Base-by-base conservation (phyloP, 306 rosid genomes). In the Cucumis hystrix region DNA sequence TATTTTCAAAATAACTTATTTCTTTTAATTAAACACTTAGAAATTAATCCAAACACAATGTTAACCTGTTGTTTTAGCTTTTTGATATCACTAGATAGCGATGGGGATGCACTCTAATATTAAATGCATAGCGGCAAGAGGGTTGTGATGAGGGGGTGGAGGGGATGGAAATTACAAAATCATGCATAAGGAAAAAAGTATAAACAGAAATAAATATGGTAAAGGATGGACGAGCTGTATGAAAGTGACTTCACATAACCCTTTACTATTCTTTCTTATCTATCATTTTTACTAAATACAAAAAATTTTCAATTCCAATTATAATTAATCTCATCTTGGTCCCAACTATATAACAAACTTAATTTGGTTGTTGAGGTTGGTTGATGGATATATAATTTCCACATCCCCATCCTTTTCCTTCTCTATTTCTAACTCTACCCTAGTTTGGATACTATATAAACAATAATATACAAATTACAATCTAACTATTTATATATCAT, bases 331-430 rank as follows among this genome's bases (percentile, higher is more conserved):
- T 28, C 45, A 72, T 72, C n/a, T 70, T 45, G 58, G 52, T 39
- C 74, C 39, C 75, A 45, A 14, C 40, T n/a, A 43, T 47, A 23
- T 20, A 23, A 23, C 56, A 1, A 43, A 70, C 58, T 71, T 72
- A 73, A 73, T 73, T 73, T 73, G 60, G 60, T 71, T 49, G 75
- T 69, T 69, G 57, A 55, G 57, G 75, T 69, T 69, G 75, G 58
- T 68, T 21, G 7, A 39, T 39, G 20, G 39, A 21, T 23, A 28
- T 28, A 28, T 70, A 33, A 28, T 28, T 33, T 33, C 21, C 14
- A 5, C 61, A 25, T 51, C 23, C 41, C 60, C 23, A 49, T n/a
- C 9, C 10, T 28, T 28, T 28, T 28, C 30, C 30, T 28, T 28
- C 30, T 28, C 30, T 28, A 28, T 28, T 28, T 28, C 30, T 1